Evolutionary conservation across 352 stramenopile species (phyloP), one percentile per base, ranked within the genome.

Genomic region (Phytophthora fragariaefolia): DNA sequence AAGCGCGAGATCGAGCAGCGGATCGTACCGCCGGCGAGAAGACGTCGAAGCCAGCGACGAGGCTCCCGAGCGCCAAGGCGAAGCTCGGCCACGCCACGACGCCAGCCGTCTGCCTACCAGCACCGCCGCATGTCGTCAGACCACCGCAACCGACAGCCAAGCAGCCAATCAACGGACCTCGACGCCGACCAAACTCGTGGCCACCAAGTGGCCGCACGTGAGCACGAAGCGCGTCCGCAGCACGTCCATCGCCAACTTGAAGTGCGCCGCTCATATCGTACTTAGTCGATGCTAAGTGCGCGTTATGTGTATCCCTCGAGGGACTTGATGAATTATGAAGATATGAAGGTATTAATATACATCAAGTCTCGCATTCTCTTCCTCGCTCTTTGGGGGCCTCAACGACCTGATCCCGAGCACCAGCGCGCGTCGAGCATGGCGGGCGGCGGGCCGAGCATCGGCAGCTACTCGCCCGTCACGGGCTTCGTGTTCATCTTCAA

Each of bases 401-500:
- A n/a, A n/a, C 8, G 36, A 54, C 55, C 40, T 67, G 49, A 63
- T 56, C 34, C 18, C 56, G 18, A 63, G 43, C 48, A n/a, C n/a
- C 12, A 23, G 42, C 43, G 40, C 49, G 52, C 8, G 50, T 30
- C 50, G 18, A 65, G 15, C 27, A 93, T 91, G 85, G 77, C 78
- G 27, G 76, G 80, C 60, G 77, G 76, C 52, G 74, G 58, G n/a
- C 73, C 67, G 6, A 76, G 50, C 58, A 80, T 82, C 50, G 83
- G 85, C 15, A 91, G 81, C 74, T 96, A 96, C 74, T 93, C 88
- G 68, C 86, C 87, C 63, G 71, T 90, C 49, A 96, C 89, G 66
- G 89, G 87, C 74, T 96, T 96, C 63, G 78, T 96, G n/a, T 96
- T 96, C 77, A 90, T 96, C 73, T 95, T 96, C 74, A 96, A 96